These are phyloP conservation scores for Fusarium poae DNA, from an alignment of 2,329 filamentous ascomycete species.

Conservation along the genomic window DNA sequence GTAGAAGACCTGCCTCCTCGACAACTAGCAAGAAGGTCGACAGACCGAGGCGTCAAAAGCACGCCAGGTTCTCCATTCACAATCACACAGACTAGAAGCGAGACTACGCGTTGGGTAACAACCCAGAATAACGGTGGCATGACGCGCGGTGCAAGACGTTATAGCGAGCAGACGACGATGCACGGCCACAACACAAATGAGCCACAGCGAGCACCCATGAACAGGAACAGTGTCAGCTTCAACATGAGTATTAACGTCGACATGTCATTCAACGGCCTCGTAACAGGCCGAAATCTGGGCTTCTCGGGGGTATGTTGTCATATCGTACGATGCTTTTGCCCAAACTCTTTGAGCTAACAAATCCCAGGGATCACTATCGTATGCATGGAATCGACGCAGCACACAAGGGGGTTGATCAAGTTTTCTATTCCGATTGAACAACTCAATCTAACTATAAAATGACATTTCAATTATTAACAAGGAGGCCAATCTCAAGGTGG, in stretches of 20 bases:
- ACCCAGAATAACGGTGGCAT: constrained; percentile 32
- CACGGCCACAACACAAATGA: constrained; percentile 31
- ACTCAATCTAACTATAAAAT: constrained; percentile 5
- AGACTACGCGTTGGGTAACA: constrained; percentile 44
- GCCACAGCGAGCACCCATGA: constrained; percentile 18
- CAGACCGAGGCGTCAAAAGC: constrained; percentile 12
- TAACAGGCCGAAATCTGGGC: constrained; percentile 46
- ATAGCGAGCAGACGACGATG: constrained; percentile 42
- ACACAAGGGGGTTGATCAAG: constrained; percentile 26
- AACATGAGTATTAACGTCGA: constrained; percentile 47
- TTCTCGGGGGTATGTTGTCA: constrained; percentile 41
- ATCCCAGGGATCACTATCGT: constrained; percentile 43
- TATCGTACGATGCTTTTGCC: background rate
- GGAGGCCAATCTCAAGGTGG: constrained; percentile 36
- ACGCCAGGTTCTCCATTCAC: constrained; percentile 24
- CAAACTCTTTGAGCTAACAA: constrained; percentile 13
- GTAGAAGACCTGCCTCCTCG: constrained; percentile 26
- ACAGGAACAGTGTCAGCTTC: constrained; percentile 43
- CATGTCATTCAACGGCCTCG: constrained; percentile 45
- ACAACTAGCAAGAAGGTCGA: constrained; percentile 30
- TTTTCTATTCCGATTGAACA: background rate
- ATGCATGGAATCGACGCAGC: constrained; percentile 44
- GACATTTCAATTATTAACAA: constrained; percentile 16
- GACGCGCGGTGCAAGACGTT: constrained; percentile 35
- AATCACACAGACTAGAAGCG: constrained; percentile 37